Conservation (phyloP, 228 moss, liverwort and hornwort species). For the Sphagnum magellanicum region DNA sequence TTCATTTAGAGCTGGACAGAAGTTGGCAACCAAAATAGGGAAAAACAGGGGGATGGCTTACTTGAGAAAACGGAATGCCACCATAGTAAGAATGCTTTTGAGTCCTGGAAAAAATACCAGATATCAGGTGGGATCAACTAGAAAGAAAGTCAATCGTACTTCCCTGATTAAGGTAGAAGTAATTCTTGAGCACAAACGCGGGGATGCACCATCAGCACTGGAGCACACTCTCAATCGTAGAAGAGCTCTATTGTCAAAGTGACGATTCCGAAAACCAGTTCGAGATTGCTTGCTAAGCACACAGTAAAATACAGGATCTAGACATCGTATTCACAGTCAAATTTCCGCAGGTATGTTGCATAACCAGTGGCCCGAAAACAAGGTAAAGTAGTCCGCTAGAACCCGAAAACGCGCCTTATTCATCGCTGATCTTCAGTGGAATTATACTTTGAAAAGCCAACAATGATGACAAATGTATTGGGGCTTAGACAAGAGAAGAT, state of each 20-base stretch:
- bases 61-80: slow-evolving; percentile 18
- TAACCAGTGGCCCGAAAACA: not conserved
- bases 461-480: not conserved
- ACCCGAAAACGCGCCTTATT: not conserved
- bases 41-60: slow-evolving; percentile 1
- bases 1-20: not conserved
- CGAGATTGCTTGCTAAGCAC: no score
- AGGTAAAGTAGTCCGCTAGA: not conserved
- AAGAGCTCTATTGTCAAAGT: not conserved
- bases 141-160: no score
- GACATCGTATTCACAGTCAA: no score
- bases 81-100: slow-evolving; percentile 13
- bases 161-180: slow-evolving; percentile 2
- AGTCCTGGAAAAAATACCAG: slow-evolving; percentile 22
- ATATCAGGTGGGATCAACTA: no score
- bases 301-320: no score
- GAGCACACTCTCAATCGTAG: not conserved
- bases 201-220: not conserved
- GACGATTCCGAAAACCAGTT: no score
- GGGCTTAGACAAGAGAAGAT: not conserved
- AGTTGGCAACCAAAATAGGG: not conserved
- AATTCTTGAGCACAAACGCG: not conserved
- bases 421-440: no score
- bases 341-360: no score
- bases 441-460: not conserved